Conservation (phyloP, 768 basidiomycete species). For the Tulasnella sp. region DNA sequence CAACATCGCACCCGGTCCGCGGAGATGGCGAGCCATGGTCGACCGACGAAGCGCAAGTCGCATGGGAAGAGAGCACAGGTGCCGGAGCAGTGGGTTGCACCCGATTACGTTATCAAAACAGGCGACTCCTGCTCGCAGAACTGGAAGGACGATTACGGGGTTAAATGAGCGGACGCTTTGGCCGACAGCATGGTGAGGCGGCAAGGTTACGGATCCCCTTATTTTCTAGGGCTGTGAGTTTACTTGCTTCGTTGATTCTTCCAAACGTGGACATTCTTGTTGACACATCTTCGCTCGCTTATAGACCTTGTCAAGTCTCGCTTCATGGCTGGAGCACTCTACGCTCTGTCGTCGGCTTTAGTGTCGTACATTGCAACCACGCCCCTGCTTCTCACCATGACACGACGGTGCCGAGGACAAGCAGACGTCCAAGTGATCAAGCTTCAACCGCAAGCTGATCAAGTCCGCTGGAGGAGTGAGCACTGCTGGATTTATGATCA, state of each 20-base stretch:
- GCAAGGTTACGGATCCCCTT: conserved; percentile 17
- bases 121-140: conserved; percentile 41
- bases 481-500: conserved; percentile 98
- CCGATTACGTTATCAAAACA: conserved; percentile 41
- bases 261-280: background rate
- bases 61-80: background rate
- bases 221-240: conserved; percentile 33
- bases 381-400: conserved; percentile 28
- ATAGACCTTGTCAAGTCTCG: conserved; percentile 35
- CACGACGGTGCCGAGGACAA: conserved; percentile 39
- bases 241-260: background rate
- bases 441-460: conserved; percentile 41
- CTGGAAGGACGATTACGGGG: conserved; percentile 37
- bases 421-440: conserved; percentile 36
- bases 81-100: conserved; percentile 28
- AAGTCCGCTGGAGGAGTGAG: conserved; percentile 85
- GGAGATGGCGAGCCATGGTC: conserved; percentile 24
- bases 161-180: conserved; percentile 24
- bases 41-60: background rate
- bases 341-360: conserved; percentile 38
- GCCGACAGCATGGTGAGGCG: background rate
- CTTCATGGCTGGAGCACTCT: conserved; percentile 42
- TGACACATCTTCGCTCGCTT: background rate
- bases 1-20: background rate
- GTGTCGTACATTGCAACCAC: conserved; percentile 38